A percentile compares a stretch with the other conserved stretches of the same genome.
Conservation (phyloP, 345 rosid genomes). For the Rhodamnia argentea region DNA sequence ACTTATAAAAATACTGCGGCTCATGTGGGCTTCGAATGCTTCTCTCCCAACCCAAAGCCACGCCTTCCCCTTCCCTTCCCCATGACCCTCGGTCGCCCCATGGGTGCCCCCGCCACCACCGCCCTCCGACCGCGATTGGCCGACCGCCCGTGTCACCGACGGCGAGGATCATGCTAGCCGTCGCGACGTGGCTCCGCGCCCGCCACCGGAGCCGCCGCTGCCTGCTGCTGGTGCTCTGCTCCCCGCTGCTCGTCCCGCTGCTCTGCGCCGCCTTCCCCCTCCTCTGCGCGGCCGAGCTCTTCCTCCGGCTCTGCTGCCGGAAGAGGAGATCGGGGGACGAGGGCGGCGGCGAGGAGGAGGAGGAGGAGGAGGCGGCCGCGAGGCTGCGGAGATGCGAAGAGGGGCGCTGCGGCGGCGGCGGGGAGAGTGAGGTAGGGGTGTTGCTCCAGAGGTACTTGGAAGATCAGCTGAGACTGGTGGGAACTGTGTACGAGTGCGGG, state of each 20-base stretch:
- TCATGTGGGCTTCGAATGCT: background rate
- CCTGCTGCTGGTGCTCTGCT: slow-evolving; percentile 35
- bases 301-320: slow-evolving; percentile 19
- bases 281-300: slow-evolving; percentile 38
- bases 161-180: slow-evolving; percentile 27
- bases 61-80: background rate
- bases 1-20: background rate
- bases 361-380: slow-evolving; percentile 20
- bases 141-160: background rate
- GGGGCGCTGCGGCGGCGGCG: slow-evolving; percentile 20
- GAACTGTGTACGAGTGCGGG: slow-evolving; percentile 40
- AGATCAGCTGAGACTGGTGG: slow-evolving; percentile 48
- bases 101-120: background rate
- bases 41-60: background rate
- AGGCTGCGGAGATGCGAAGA: slow-evolving; percentile 43
- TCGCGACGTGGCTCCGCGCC: slow-evolving; percentile 22
- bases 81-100: background rate
- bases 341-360: slow-evolving; percentile 1
- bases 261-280: slow-evolving; percentile 42
- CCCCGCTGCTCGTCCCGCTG: slow-evolving; percentile 49
- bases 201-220: slow-evolving; percentile 41
- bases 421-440: slow-evolving; percentile 17
- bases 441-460: slow-evolving; percentile 56
- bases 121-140: background rate
- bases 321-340: background rate